These are phyloP conservation scores for Phytophthora podocarpi DNA, from an alignment of 352 stramenopile species.

Conservation along the genomic window DNA sequence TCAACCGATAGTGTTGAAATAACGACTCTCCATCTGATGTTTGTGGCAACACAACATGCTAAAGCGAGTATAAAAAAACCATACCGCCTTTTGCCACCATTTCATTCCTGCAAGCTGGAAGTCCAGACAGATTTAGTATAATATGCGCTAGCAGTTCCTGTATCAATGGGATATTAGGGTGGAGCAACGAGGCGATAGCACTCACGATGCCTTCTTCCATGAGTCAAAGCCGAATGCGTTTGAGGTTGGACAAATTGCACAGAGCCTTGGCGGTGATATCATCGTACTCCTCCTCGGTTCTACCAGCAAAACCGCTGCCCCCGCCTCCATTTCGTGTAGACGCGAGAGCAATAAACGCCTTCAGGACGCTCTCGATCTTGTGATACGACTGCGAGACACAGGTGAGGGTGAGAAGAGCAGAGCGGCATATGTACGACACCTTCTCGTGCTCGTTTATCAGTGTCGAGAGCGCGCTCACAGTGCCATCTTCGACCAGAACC, in stretches of 20 bases:
- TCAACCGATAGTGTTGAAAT: no score
- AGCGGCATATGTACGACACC: constrained; percentile 68
- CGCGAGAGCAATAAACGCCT: constrained; percentile 70
- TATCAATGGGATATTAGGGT: constrained; percentile 45
- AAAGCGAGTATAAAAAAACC: no score
- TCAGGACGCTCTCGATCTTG: constrained; percentile 88
- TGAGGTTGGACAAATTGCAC: constrained; percentile 91
- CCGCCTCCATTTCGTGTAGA: constrained; percentile 39
- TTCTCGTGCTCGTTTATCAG: constrained; percentile 80
- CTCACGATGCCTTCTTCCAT: constrained; percentile 91
- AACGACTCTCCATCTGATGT: no score
- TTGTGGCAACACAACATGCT: no score
- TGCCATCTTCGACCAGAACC: constrained; percentile 80
- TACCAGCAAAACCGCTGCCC: constrained; percentile 1
- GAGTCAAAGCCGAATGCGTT: constrained; percentile 73
- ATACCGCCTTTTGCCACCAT: constrained; percentile 79
- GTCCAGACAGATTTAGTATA: constrained; percentile 70
- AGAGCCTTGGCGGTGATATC: constrained; percentile 77
- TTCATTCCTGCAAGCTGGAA: constrained; percentile 64
- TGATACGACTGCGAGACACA: constrained; percentile 85
- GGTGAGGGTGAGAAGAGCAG: constrained; percentile 89
- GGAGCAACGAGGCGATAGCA: constrained; percentile 67
- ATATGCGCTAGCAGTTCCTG: constrained; percentile 74
- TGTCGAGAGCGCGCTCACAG: constrained; percentile 76
- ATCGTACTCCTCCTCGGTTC: constrained; percentile 45